phyloP scores from a whole-genome alignment of 768 basidiomycete species.

The Mycena epipterygia region DNA sequence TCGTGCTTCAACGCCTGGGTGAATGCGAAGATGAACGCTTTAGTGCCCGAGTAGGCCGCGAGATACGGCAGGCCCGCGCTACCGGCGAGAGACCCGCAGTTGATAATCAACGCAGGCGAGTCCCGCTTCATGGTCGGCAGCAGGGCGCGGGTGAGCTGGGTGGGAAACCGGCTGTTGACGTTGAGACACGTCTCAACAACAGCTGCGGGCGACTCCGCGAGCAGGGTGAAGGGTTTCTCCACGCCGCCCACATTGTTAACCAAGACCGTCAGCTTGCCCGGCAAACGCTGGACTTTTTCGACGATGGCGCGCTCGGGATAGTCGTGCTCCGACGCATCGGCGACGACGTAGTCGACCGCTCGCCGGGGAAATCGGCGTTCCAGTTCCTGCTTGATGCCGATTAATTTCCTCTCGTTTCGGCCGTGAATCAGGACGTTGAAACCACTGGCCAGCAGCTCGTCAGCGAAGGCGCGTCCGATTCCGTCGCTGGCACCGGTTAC shows the following conservation, averaged over 20 bases:
- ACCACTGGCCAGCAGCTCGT: conserved; percentile 11
- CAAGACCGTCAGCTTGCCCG: neutral
- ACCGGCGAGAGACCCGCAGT: conserved; percentile 14
- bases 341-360: neutral
- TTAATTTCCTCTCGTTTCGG: conserved; percentile 7
- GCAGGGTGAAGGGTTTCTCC: neutral
- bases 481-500: conserved; percentile 24
- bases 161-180: conserved; percentile 22
- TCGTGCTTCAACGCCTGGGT: neutral
- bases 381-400: neutral
- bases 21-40: conserved; percentile 13
- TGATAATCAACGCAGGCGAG: conserved; percentile 10
- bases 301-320: neutral
- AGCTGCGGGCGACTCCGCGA: neutral
- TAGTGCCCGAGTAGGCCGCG: conserved; percentile 11
- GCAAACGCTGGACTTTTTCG: neutral
- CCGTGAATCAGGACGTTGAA: conserved; percentile 24
- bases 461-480: conserved; percentile 17
- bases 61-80: neutral
- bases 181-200: conserved; percentile 10
- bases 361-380: neutral
- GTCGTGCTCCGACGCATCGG: too few relatives aligned
- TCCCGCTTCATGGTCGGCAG: conserved; percentile 9
- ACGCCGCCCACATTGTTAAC: conserved; percentile 25
- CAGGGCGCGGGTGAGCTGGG: neutral